Conservation (phyloP, 768 basidiomycete genomes). For the Tulasnella sp. region DNA sequence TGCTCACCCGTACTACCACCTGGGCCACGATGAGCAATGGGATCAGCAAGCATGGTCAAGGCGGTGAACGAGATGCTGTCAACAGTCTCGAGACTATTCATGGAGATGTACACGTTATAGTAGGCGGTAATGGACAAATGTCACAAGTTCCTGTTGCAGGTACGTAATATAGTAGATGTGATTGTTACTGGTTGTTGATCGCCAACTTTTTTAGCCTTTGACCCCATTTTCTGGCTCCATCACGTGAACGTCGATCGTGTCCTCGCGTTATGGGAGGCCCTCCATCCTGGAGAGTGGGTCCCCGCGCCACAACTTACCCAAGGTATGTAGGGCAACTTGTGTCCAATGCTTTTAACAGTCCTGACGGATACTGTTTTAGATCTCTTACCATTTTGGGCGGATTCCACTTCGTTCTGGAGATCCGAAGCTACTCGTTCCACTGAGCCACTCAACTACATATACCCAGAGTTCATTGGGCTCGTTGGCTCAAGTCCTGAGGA, state of each 20-base stretch:
- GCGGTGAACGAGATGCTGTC: background rate
- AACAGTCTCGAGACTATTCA: slow-evolving; percentile 13
- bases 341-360: too few species aligned
- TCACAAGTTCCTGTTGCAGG: background rate
- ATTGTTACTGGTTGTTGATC: too few species aligned
- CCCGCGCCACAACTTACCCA: background rate
- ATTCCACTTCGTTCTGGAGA: background rate
- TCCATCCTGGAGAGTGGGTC: background rate
- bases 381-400: slow-evolving; percentile 10
- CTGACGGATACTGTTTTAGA: too few species aligned
- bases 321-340: too few species aligned
- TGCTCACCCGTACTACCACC: background rate
- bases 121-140: slow-evolving; percentile 1
- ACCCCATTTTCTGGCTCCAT: slow-evolving; percentile 13
- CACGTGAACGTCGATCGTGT: slow-evolving; percentile 8
- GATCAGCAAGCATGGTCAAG: background rate
- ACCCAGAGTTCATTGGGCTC: slow-evolving; percentile 13
- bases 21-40: slow-evolving; percentile 6
- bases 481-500: too few species aligned
- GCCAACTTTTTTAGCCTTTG: slow-evolving; percentile 12
- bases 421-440: background rate
- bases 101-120: background rate
- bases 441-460: slow-evolving; percentile 1
- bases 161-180: too few species aligned
- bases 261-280: background rate